Evolutionary conservation across 176 grass and related monocot genomes (phyloP).

Genomic region (Eleusine coracana): DNA sequence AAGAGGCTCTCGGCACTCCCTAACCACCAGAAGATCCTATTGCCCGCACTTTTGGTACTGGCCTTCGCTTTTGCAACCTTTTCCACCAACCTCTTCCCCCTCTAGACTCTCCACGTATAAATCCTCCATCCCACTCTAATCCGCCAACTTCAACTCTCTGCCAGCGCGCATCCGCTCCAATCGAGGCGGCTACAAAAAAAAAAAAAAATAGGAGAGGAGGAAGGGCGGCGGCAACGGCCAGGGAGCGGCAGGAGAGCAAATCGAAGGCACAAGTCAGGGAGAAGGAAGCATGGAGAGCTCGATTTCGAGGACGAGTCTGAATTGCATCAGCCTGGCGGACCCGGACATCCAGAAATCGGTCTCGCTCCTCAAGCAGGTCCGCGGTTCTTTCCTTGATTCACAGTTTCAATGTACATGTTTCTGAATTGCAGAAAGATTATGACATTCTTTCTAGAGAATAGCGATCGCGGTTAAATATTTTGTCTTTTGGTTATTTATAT

Average conservation of each 20-base stretch:
- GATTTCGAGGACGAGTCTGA: constrained; percentile 56
- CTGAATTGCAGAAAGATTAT: background rate
- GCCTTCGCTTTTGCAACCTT: constrained; percentile 26
- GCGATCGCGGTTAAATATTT: background rate
- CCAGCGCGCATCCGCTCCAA: background rate
- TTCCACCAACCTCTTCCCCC: constrained; percentile 34
- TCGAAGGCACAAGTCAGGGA: constrained; percentile 10
- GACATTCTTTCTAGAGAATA: constrained; percentile 7
- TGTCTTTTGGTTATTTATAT: background rate
- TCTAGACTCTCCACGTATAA: background rate
- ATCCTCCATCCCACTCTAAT: constrained; percentile 15
- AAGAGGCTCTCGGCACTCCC: background rate
- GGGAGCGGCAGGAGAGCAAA: constrained; percentile 5
- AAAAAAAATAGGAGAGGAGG: background rate
- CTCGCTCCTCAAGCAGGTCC: constrained; percentile 81
- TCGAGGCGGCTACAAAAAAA: constrained; percentile 2
- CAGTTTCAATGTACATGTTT: background rate
- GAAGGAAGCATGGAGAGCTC: constrained; percentile 54
- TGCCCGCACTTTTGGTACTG: constrained; percentile 7
- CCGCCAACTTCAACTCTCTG: constrained; percentile 3
- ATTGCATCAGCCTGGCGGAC: constrained; percentile 79
- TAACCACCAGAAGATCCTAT: background rate
- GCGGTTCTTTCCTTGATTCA: constrained; percentile 23
- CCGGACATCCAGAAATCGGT: constrained; percentile 72
- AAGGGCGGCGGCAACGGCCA: background rate